Evolutionary conservation across 805 yeast species (phyloP).

Genomic region (Grigorovia jiainica): DNA sequence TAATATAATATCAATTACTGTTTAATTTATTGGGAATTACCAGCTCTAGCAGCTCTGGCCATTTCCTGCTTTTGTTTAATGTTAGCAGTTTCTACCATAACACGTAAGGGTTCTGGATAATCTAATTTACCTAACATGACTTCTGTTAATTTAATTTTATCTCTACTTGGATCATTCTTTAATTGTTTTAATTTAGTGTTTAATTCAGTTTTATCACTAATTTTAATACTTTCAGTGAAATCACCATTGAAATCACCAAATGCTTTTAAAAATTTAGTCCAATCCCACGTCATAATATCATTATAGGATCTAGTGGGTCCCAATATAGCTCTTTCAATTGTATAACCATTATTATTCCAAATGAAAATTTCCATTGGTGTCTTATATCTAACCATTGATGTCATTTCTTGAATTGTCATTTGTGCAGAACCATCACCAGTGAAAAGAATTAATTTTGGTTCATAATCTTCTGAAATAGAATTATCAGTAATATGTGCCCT

Average conservation of each 20-base stretch:
- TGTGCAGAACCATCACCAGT: conserved; percentile 96
- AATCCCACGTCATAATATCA: conserved; percentile 76
- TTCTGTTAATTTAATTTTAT: conserved; percentile 45
- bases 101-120: conserved; percentile 52
- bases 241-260: conserved; percentile 45
- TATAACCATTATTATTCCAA: conserved; percentile 80
- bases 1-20: too few relatives aligned
- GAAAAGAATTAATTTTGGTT: conserved; percentile 54
- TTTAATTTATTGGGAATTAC: too few relatives aligned
- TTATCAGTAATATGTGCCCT: conserved; percentile 23
- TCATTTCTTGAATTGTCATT: conserved; percentile 83
- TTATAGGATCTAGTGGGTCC: conserved; percentile 73
- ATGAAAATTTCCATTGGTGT: conserved; percentile 63
- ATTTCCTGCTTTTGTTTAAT: conserved; percentile 2
- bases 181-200: conserved; percentile 29
- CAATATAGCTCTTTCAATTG: conserved; percentile 78
- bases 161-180: conserved; percentile 26
- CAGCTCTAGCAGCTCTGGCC: not conserved
- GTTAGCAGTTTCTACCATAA: conserved; percentile 28
- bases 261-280: conserved; percentile 57
- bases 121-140: conserved; percentile 50
- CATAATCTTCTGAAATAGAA: conserved; percentile 12
- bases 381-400: conserved; percentile 49
- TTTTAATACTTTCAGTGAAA: conserved; percentile 25
- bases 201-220: conserved; percentile 34